phyloP scores from a whole-genome alignment of 805 yeast genomes.

The Sugiyamaella smithiae region DNA sequence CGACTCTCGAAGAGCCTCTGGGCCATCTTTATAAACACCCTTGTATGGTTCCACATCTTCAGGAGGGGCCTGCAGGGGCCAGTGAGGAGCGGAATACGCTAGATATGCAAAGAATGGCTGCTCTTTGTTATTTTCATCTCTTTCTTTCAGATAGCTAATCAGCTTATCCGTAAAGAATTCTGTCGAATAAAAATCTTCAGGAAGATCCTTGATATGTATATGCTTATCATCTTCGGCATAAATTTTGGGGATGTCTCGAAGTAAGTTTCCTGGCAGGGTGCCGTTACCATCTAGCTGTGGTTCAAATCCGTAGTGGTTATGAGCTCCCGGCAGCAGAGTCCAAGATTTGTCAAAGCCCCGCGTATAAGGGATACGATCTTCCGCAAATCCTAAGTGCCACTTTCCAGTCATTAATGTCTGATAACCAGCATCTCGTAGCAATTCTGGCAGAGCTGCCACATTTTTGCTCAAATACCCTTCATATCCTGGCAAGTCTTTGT shows the following conservation, averaged over 20 bases:
- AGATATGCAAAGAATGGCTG: constrained; percentile 53
- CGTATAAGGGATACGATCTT: constrained; percentile 46
- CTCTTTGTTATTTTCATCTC: constrained; percentile 34
- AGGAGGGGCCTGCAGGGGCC: constrained; percentile 62
- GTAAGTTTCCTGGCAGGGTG: constrained; percentile 26
- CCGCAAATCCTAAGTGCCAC: constrained; percentile 55
- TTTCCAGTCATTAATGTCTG: constrained; percentile 54
- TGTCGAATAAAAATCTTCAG: constrained; percentile 46
- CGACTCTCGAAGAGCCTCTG: constrained; percentile 40
- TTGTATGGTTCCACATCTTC: constrained; percentile 46
- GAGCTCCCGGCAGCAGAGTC: constrained; percentile 53
- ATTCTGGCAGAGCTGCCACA: constrained; percentile 53
- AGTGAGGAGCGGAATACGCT: constrained; percentile 62
- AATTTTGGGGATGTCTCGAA: constrained; percentile 38
- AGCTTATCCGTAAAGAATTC: constrained; percentile 44
- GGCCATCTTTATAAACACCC: constrained; percentile 49
- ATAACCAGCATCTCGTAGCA: constrained; percentile 48
- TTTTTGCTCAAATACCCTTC: constrained; percentile 51
- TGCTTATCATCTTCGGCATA: constrained; percentile 41
- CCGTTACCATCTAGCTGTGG: constrained; percentile 23
- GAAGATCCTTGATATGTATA: constrained; percentile 37
- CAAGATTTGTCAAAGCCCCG: constrained; percentile 52
- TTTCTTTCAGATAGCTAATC: constrained; percentile 35
- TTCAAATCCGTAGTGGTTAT: constrained; percentile 51
- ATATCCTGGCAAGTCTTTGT: constrained; percentile 46